Percentiles rank a stretch among this genome's conserved stretches.
phyloP scores from a whole-genome alignment of 2,329 filamentous ascomycete genomes.

The Cordyceps farinosa region DNA sequence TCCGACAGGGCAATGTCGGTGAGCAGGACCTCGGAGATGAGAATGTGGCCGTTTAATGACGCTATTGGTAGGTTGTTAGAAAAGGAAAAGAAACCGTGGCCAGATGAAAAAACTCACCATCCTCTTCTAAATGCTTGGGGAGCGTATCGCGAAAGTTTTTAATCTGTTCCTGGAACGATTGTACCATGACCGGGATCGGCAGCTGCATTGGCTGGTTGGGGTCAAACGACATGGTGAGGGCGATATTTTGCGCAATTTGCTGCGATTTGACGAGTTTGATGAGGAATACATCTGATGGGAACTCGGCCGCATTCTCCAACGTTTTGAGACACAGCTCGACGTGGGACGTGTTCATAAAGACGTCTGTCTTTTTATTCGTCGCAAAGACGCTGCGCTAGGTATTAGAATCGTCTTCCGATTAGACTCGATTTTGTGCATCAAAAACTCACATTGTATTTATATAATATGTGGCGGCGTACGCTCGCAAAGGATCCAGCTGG shows the following conservation, averaged over 20 bases:
- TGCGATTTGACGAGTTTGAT: constrained; percentile 46
- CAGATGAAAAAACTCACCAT: constrained; percentile 28
- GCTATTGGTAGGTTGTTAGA: constrained; percentile 26
- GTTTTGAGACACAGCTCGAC: constrained; percentile 42
- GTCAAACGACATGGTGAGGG: constrained; percentile 36
- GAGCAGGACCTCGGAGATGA: constrained; percentile 45
- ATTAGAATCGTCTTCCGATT: neutral
- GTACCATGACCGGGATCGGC: constrained; percentile 40
- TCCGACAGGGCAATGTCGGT: constrained; percentile 46
- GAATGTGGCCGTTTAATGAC: constrained; percentile 39
- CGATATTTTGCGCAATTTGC: constrained; percentile 46
- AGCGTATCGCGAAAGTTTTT: constrained; percentile 37
- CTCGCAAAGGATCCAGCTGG: constrained; percentile 43
- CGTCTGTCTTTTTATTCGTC: constrained; percentile 45
- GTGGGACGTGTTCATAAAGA: constrained; percentile 44
- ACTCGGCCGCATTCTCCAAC: constrained; percentile 41
- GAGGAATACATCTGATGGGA: constrained; percentile 42
- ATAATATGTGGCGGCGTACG: constrained; percentile 49
- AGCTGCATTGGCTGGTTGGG: constrained; percentile 33
- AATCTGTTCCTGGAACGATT: constrained; percentile 43
- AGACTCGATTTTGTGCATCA: too few species aligned
- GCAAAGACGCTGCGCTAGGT: constrained; percentile 36
- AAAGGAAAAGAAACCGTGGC: neutral
- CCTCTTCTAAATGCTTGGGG: constrained; percentile 32
- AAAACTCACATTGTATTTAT: constrained; percentile 44